Evolutionary conservation across 164 flowering plant species (phyloP).

Genomic region (Tetrastigma voinierianum): DNA sequence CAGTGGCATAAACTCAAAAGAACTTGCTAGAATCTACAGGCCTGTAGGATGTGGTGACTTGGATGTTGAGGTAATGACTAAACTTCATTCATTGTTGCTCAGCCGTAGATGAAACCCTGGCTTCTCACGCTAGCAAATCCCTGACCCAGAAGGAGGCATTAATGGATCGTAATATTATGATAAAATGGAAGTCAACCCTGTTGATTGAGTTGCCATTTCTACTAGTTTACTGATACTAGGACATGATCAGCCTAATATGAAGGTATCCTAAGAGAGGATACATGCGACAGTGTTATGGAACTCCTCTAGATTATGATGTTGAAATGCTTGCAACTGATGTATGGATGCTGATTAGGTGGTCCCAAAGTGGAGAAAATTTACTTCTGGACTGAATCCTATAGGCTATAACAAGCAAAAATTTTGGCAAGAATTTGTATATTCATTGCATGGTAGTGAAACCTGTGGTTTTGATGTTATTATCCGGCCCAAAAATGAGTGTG

Average conservation of each 20-base stretch:
- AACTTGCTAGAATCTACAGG: conserved; percentile 81
- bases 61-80: conserved; percentile 79
- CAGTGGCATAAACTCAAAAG: conserved; percentile 94
- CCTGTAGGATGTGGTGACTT: conserved; percentile 98
- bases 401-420: too few species aligned
- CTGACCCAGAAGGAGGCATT: background rate
- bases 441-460: background rate
- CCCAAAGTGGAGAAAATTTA: background rate
- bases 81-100: background rate
- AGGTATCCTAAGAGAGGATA: background rate
- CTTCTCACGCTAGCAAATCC: background rate
- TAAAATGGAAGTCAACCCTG: background rate
- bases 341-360: background rate
- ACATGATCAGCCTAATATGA: background rate
- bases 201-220: background rate
- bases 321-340: background rate
- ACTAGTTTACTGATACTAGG: too few species aligned
- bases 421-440: background rate
- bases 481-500: background rate
- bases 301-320: background rate
- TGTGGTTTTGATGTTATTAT: background rate
- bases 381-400: background rate
- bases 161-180: background rate
- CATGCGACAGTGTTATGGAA: background rate
- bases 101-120: background rate